Base-by-base conservation (phyloP, 1,139 yeast genomes). In the Sugiyamaella paludigena region DNA sequence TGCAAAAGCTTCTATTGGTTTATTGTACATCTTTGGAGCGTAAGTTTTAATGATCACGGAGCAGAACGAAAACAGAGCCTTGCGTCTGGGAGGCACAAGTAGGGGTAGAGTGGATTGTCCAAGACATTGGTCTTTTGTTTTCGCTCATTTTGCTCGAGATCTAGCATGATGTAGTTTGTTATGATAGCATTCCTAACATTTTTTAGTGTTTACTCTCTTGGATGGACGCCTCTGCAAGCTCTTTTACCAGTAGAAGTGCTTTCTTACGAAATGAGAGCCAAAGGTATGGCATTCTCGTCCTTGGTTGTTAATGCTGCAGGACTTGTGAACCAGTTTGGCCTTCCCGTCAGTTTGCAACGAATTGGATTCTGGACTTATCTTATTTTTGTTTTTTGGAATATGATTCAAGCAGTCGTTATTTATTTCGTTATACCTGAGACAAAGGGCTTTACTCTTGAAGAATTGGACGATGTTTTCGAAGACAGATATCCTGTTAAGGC, bases 331-430 rank as follows among this genome's bases (percentile, higher is more conserved):
- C 73, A 79, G 43, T 79, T 75, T 60, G 80, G 78, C 40, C 77
- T 78, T 55, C 79, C 83, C 4, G 71, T 80, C 56, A 84, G 83
- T 31, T 72, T 80, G 77, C 76, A 73, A 51, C 76, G 77, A 33
- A 77, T 80, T 56, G 6, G 6, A 3, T 19, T 19, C 34, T 31
- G 29, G 45, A 40, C 36, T 33, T 45, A 45, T 26, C 35, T 45
- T 10, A 40, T 45, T 34, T 45, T 33, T 30, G 34, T 39, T 13
- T 12, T 45, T 8, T 45, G 48, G 48, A 45, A 45, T 16, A 27
- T 33, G 15, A 26, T 45, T 15, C 45, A 43, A 2, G 30, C 40
- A 11, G 11, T 35, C 13, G 45, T 45, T 34, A 45, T 45, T 16
- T 45, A 45, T 40, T 33, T 45, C 16, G 36, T 43, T 4, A 66